Base-by-base conservation (phyloP, 2,329 filamentous ascomycete genomes). In the Xylariaceae sp. region DNA sequence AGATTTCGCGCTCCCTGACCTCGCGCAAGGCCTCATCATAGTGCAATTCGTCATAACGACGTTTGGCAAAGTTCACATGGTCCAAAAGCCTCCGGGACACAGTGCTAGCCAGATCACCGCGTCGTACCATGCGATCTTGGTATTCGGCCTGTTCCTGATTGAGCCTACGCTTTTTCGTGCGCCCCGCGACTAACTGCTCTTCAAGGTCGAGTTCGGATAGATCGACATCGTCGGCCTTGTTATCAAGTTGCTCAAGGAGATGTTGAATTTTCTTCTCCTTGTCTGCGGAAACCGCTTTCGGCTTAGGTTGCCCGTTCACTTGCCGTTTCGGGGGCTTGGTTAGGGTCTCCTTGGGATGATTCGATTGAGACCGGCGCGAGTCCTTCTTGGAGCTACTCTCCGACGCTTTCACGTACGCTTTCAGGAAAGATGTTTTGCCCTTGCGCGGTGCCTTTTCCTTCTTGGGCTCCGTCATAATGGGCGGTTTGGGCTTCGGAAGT, bases 1-100 rank as follows among this genome's bases (percentile, higher is more conserved):
- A 88, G 6, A 97, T 81, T 73, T 97, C 93, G 66, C 91, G 90
- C 62, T 92, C 88, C 66, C 94, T 89, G 1, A 97, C 93, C 68
- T 96, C 88, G 56, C 89, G 84, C 61, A 93, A 83, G 1, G 94
- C 93, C 47, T 89, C 87, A 15, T 89, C 84, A 70, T 92, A 92
- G 72, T 94, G 87, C 51, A 87, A 78, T 11, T 88, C 82, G 60
- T 90, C 85, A 72, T 90, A 97, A 37, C 90, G 86, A 56, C 87
- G 82, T 69, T 89, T 89, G 45, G 90, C 90, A 15, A 84, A 80
- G 54, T 86, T 81, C 53, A 88, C 85, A 68, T 93, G 89, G 49
- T 79, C 79, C 57, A 80, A 79, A 54, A 97, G 83, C 56, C 87
- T 86, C 73, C 72, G 86, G 68, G 73, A 83, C 73, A 76, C 82